Conservation (phyloP, 768 basidiomycete genomes). For the Panellus pusillus region DNA sequence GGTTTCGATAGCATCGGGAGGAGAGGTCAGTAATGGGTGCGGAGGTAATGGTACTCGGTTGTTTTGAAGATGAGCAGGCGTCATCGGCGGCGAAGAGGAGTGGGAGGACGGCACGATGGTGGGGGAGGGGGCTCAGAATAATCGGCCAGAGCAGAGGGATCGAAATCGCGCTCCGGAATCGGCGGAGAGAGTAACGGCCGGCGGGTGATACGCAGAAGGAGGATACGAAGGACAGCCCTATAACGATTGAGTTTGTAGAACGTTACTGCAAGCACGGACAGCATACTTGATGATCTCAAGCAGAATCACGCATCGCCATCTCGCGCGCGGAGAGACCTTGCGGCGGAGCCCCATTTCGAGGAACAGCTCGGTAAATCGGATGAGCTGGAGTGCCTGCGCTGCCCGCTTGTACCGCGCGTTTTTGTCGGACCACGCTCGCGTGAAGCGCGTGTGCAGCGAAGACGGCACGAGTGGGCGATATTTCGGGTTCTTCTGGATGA, state of each 20-base stretch:
- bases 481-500: constrained; percentile 63
- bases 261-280: background rate
- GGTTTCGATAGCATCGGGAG: constrained; percentile 50
- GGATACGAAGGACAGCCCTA: constrained; percentile 74
- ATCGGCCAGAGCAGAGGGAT: constrained; percentile 65
- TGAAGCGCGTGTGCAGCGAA: constrained; percentile 84
- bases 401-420: constrained; percentile 75
- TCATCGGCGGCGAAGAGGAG: constrained; percentile 53
- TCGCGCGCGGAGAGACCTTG: constrained; percentile 59
- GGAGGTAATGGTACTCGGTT: constrained; percentile 68
- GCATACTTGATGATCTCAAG: constrained; percentile 86
- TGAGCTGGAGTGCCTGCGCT: constrained; percentile 69
- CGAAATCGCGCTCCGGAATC: constrained; percentile 86
- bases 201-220: constrained; percentile 71
- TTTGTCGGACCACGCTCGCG: constrained; percentile 80
- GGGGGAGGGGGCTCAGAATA: constrained; percentile 57
- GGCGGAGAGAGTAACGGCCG: constrained; percentile 76
- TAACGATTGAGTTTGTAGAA: background rate
- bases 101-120: constrained; percentile 61
- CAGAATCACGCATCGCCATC: constrained; percentile 76
- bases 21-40: constrained; percentile 58
- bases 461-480: constrained; percentile 75
- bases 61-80: constrained; percentile 81
- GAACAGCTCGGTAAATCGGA: constrained; percentile 80
- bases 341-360: constrained; percentile 86